Conservation (phyloP, 2,329 filamentous ascomycete species). For the Alternaria angustiovoidea region DNA sequence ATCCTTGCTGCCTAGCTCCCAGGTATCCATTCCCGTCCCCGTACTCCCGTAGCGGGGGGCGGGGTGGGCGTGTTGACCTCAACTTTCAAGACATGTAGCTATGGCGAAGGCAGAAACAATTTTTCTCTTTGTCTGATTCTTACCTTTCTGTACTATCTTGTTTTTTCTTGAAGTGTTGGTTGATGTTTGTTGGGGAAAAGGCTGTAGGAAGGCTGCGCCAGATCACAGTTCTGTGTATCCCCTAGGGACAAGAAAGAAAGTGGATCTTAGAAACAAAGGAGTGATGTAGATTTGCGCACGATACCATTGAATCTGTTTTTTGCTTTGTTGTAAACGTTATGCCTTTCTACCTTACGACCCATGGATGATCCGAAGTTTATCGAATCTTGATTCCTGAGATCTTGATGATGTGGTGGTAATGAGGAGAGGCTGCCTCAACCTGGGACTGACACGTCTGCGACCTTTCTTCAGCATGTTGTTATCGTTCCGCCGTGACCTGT, state of each 20-base stretch:
- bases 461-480: background rate
- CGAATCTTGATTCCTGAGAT: background rate
- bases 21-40: background rate
- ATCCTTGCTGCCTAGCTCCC: slow-evolving; percentile 3
- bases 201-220: slow-evolving; percentile 25
- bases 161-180: slow-evolving; percentile 5
- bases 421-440: background rate
- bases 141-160: slow-evolving; percentile 2
- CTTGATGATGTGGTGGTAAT: background rate
- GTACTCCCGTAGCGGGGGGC: background rate
- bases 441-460: background rate
- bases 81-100: background rate
- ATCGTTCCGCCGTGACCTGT: background rate
- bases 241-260: slow-evolving; percentile 7
- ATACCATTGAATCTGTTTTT: slow-evolving; percentile 7
- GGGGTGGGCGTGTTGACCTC: background rate
- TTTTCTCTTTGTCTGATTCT: background rate
- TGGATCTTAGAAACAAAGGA: slow-evolving; percentile 1
- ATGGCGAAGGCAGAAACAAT: background rate
- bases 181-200: slow-evolving; percentile 5
- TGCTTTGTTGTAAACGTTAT: background rate
- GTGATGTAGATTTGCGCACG: slow-evolving; percentile 6
- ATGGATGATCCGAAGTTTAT: background rate
- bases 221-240: slow-evolving; percentile 6
- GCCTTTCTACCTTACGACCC: background rate